Conservation (phyloP, 2,329 filamentous ascomycete genomes). For the Septoria petroselini region DNA sequence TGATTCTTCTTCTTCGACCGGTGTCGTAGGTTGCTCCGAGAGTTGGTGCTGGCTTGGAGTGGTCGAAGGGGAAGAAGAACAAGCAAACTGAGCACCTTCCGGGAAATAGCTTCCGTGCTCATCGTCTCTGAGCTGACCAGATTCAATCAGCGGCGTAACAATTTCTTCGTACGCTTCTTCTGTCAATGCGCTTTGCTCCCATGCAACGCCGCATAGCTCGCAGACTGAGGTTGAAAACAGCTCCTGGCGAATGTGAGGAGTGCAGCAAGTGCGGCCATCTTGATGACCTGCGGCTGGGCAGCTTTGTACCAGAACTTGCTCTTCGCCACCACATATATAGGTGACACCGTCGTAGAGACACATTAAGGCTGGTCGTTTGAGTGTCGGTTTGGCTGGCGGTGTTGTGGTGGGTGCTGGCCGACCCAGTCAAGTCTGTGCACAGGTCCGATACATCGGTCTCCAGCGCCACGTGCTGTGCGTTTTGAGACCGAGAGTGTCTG, state of each 20-base stretch:
- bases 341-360: constrained; percentile 19
- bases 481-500: neutral
- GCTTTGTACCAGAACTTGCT: constrained; percentile 12
- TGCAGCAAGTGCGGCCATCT: neutral
- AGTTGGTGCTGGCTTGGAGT: neutral
- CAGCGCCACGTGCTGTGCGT: neutral
- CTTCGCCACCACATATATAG: constrained; percentile 21
- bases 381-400: too few relatives aligned
- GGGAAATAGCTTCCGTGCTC: constrained; percentile 12
- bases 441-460: neutral
- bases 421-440: neutral
- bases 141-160: constrained; percentile 11
- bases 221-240: constrained; percentile 18
- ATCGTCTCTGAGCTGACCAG: neutral
- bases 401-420: too few relatives aligned
- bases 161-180: constrained; percentile 14
- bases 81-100: neutral
- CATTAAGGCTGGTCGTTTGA: constrained; percentile 10
- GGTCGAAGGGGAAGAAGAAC: constrained; percentile 4
- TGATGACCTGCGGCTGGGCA: constrained; percentile 8
- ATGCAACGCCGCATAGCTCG: constrained; percentile 18
- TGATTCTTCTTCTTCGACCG: too few relatives aligned
- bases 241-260: constrained; percentile 12
- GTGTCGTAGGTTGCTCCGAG: neutral
- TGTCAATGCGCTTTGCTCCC: constrained; percentile 15